Evolutionary conservation across 2,329 filamentous ascomycete species (phyloP), one percentile per base, ranked within the genome.

Genomic region (Fusarium newnesense): DNA sequence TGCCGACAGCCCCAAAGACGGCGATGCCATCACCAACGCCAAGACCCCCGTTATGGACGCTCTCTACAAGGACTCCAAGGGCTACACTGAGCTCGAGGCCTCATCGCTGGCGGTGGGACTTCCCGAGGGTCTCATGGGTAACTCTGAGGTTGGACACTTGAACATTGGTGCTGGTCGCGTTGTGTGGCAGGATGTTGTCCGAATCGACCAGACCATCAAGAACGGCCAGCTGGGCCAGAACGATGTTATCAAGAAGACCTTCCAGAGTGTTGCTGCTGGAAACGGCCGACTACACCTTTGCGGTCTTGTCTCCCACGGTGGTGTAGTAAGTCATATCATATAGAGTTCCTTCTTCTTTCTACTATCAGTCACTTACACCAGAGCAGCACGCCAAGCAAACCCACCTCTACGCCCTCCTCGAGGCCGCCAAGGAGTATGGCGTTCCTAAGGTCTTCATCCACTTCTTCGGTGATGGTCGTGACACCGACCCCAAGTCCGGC

Each of bases 111-210:
- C 96, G 50, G 96, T 99, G 75, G 96, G 96, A 75, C 90, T 99
- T 60, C 96, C 96, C 26, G 95, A 99, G 82, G 96, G 96, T 67
- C 88, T 99, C 76, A 99, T 99, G 96, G 96, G 96, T 75, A 99
- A 99, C 88, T 97, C 94, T 78, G 96, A 99, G 85, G 96, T 99
- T 83, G 96, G 96, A 71, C 96, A 99, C 85, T 85, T 99, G 86
- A 99, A 99, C 88, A 98, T 99, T 82, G 96, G 96, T 79, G 96
- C 96, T 67, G 96, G 96, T 66, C 90, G 96, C 80, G 96, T 99
- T 70, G 96, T 99, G 79, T 99, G 96, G 96, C 96, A 99, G 84
- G 96, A 96, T 83, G 94, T 97, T 74, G 96, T 99, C 75, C 93
- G 96, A 79, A 99, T 99, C 85, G 96, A 98, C 84, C 92, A 92